Evolutionary conservation across 1,139 yeast genomes (phyloP).

Genomic region (Suhomyces guaymorum): DNA sequence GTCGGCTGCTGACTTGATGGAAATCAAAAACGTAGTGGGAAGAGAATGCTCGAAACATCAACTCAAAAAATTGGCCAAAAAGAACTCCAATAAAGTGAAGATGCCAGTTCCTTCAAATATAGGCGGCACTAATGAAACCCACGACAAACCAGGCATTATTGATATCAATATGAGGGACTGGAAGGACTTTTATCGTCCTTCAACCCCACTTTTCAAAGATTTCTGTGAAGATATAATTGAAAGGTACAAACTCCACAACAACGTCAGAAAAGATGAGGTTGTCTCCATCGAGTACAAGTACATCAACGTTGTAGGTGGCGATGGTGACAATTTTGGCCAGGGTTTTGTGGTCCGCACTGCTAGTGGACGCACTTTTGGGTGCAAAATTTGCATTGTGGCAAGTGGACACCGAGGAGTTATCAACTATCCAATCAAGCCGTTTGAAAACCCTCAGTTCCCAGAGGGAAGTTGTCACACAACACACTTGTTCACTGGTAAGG

Average conservation of each 20-base stretch:
- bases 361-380: constrained; percentile 31
- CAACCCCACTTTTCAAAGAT: constrained; percentile 41
- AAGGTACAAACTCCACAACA: constrained; percentile 32
- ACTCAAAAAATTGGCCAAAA: constrained; percentile 32
- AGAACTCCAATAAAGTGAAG: constrained; percentile 16
- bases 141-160: constrained; percentile 35
- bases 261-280: constrained; percentile 40
- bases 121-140: constrained; percentile 12
- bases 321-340: constrained; percentile 1
- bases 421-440: constrained; percentile 36
- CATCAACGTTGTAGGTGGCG: constrained; percentile 29
- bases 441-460: constrained; percentile 25
- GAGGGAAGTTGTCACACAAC: constrained; percentile 46
- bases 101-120: constrained; percentile 4
- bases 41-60: constrained; percentile 48
- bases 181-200: constrained; percentile 49
- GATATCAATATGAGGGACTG: constrained; percentile 49
- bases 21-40: constrained; percentile 49
- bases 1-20: constrained; percentile 33
- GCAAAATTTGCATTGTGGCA: constrained; percentile 41
- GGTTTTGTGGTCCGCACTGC: constrained; percentile 27
- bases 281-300: constrained; percentile 31
- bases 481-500: constrained; percentile 35
- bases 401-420: constrained; percentile 44
- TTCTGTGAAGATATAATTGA: constrained; percentile 39